Percentiles rank a stretch among this genome's conserved stretches.
Evolutionary conservation across 2,329 filamentous ascomycete genomes (phyloP).

Genomic region (Colletotrichum sp.): DNA sequence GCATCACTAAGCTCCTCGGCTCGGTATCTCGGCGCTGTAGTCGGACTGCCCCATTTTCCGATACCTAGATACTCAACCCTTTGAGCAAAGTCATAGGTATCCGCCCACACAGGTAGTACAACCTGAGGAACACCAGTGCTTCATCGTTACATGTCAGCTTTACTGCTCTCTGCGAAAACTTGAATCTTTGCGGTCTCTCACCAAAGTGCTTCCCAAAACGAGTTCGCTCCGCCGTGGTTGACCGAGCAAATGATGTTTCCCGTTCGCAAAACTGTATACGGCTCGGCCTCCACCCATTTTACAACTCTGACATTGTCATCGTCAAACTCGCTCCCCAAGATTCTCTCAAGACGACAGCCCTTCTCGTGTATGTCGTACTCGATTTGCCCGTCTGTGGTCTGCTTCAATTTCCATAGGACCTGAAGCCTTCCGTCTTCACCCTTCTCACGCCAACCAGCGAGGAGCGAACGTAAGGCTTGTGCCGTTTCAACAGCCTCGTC

Average conservation of each 20-base stretch:
- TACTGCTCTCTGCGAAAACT: not conserved
- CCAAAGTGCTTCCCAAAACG: conserved; percentile 40
- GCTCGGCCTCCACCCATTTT: conserved; percentile 44
- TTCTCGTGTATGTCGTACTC: not conserved
- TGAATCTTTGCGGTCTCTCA: conserved; percentile 5
- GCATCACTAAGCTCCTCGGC: not conserved
- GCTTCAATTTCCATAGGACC: conserved; percentile 38
- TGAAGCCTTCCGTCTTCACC: conserved; percentile 20
- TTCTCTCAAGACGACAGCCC: not conserved
- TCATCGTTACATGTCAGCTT: not conserved
- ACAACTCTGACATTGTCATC: conserved; percentile 36
- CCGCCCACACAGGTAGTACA: conserved; percentile 48
- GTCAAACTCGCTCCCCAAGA: conserved; percentile 10
- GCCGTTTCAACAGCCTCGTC: conserved; percentile 43
- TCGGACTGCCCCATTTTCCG: conserved; percentile 25
- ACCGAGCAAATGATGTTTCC: conserved; percentile 43
- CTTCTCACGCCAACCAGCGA: conserved; percentile 22
- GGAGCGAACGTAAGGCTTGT: conserved; percentile 34
- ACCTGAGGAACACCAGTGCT: conserved; percentile 50
- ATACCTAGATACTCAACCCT: conserved; percentile 48
- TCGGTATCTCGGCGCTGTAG: not conserved
- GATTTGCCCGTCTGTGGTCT: not conserved
- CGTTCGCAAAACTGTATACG: conserved; percentile 36
- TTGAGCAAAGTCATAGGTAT: conserved; percentile 51
- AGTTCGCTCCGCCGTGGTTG: conserved; percentile 53